Evolutionary conservation across 2,329 filamentous ascomycete species (phyloP).

Genomic region (Fusarium ramigenum): DNA sequence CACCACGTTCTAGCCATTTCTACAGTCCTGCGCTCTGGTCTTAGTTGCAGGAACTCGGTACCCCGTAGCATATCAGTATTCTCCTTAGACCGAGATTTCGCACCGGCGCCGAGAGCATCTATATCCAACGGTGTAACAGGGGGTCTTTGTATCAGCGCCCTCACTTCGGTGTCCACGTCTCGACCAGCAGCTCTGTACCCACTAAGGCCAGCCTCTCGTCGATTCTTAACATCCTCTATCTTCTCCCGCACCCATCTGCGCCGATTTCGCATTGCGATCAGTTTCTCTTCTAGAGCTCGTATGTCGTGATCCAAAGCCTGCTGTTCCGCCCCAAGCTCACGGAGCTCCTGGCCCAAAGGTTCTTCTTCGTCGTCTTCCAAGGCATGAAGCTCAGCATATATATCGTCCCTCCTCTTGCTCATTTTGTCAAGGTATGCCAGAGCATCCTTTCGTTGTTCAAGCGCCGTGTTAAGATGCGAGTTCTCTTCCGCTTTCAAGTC

Average conservation of each 20-base stretch:
- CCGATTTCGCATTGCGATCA: slow-evolving; percentile 68
- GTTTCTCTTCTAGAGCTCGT: slow-evolving; percentile 68
- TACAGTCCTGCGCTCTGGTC: slow-evolving; percentile 71
- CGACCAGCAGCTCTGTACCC: slow-evolving; percentile 74
- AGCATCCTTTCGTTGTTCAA: slow-evolving; percentile 65
- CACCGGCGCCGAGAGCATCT: slow-evolving; percentile 49
- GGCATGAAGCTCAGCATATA: slow-evolving; percentile 60
- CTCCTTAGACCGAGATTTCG: slow-evolving; percentile 22
- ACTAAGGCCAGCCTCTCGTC: slow-evolving; percentile 75
- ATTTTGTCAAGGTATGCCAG: slow-evolving; percentile 66
- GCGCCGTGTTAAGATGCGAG: slow-evolving; percentile 64
- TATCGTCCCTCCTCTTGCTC: slow-evolving; percentile 58
- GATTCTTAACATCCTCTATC: slow-evolving; percentile 71
- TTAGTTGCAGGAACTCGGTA: slow-evolving; percentile 66
- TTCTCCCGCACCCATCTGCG: slow-evolving; percentile 67
- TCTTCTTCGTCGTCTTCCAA: slow-evolving; percentile 66
- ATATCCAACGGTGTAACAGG: slow-evolving; percentile 63
- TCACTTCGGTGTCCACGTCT: slow-evolving; percentile 71
- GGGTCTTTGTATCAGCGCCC: slow-evolving; percentile 66
- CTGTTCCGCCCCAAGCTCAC: slow-evolving; percentile 66
- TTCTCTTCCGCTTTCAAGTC: slow-evolving; percentile 75
- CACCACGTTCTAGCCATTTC: slow-evolving; percentile 78
- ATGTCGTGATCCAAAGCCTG: slow-evolving; percentile 69
- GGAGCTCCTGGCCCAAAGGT: slow-evolving; percentile 69
- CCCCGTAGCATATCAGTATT: slow-evolving; percentile 50